phyloP scores from a whole-genome alignment of 73 alveolate species.

The Paraurostyla sp. region DNA sequence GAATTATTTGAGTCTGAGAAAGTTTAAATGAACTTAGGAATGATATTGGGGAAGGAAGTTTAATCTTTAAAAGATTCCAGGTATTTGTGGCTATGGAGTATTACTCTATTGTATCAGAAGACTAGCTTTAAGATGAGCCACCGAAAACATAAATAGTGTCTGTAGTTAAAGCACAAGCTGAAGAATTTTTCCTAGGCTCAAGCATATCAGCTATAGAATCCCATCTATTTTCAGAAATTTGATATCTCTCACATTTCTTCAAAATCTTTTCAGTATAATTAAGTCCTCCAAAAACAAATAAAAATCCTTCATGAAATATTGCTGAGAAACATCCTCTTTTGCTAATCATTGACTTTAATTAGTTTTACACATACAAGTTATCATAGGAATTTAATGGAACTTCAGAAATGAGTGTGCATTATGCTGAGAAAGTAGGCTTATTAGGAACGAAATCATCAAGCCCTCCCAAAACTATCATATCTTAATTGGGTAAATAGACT shows the following conservation, averaged over 20 bases:
- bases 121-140: conserved; percentile 53
- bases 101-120: conserved; percentile 71
- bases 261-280: conserved; percentile 71
- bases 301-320: conserved; percentile 64
- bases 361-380: conserved; percentile 53
- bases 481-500: conserved; percentile 73
- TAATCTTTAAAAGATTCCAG: conserved; percentile 71
- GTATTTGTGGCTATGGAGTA: conserved; percentile 68
- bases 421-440: conserved; percentile 70
- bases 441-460: conserved; percentile 71
- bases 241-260: conserved; percentile 71
- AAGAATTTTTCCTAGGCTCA: conserved; percentile 68
- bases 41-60: conserved; percentile 64
- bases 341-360: conserved; percentile 57
- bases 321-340: conserved; percentile 79
- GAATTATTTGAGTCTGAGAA: conserved; percentile 60
- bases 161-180: conserved; percentile 68
- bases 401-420: conserved; percentile 51
- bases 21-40: conserved; percentile 64
- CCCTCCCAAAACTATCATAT: conserved; percentile 76
- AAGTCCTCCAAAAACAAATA: conserved; percentile 73
- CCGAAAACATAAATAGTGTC: conserved; percentile 80
- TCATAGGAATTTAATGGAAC: conserved; percentile 74
- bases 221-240: conserved; percentile 62
- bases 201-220: conserved; percentile 58